phyloP scores from a whole-genome alignment of 2,329 filamentous ascomycete species.

The Mollisiaceae sp. region DNA sequence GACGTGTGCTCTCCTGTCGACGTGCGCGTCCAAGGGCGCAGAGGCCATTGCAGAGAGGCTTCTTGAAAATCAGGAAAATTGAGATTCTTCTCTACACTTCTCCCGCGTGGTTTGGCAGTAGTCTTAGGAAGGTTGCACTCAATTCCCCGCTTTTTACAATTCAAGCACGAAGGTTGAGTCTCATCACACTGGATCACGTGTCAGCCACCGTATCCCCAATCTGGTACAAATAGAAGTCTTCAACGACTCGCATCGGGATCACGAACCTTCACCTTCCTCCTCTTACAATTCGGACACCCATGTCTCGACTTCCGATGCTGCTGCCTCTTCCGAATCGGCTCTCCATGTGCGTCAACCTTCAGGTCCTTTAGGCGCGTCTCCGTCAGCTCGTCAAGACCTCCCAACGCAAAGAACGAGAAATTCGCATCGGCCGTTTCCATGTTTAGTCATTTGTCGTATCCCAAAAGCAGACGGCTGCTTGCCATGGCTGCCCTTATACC shows the following conservation, averaged over 20 bases:
- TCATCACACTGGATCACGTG: conserved; percentile 22
- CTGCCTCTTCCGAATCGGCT: conserved; percentile 21
- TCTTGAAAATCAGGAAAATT: neutral
- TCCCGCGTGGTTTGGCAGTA: neutral
- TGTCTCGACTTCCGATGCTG: conserved; percentile 21
- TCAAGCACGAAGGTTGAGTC: conserved; percentile 12
- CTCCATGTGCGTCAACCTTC: conserved; percentile 19
- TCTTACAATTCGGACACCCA: conserved; percentile 23
- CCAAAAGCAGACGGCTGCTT: conserved; percentile 6
- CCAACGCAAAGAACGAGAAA: conserved; percentile 20
- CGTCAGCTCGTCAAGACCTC: neutral
- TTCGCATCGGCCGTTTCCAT: conserved; percentile 14
- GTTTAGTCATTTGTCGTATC: conserved; percentile 15
- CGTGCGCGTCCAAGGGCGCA: neutral
- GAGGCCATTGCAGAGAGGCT: conserved; percentile 3
- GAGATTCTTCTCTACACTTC: neutral
- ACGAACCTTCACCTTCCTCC: conserved; percentile 23
- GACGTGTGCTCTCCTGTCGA: too few relatives aligned
- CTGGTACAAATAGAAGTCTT: neutral
- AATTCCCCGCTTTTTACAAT: conserved; percentile 19
- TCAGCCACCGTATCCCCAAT: neutral
- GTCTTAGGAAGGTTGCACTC: conserved; percentile 5
- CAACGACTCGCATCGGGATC: neutral
- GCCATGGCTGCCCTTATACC: conserved; percentile 5
- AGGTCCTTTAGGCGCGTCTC: neutral